A percentile compares a stretch with the other conserved stretches of the same genome.
Conservation (phyloP, 1,139 yeast species). For the Hyphopichia khmerensis region DNA sequence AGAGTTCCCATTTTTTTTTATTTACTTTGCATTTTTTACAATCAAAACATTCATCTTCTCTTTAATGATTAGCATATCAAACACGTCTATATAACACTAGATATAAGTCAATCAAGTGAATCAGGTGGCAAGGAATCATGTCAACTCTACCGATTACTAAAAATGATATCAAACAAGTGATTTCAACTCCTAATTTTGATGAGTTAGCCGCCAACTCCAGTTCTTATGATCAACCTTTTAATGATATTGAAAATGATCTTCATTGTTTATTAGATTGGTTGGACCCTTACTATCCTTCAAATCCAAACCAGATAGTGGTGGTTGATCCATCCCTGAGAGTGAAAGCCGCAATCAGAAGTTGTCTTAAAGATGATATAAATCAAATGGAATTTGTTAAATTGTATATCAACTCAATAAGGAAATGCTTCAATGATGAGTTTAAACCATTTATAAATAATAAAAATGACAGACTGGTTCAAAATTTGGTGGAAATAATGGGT, state of each 20-base stretch:
- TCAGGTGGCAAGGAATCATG: too few species aligned
- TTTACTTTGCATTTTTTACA: too few species aligned
- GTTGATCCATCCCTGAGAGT: slow-evolving; percentile 36
- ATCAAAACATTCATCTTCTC: too few species aligned
- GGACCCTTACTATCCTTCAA: slow-evolving; percentile 27
- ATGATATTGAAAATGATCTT: slow-evolving; percentile 44
- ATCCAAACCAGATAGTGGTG: slow-evolving; percentile 7
- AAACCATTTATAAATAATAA: slow-evolving; percentile 4
- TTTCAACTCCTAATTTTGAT: slow-evolving; percentile 20
- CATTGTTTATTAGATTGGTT: slow-evolving; percentile 40
- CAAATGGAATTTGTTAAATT: slow-evolving; percentile 36
- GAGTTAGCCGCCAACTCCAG: slow-evolving; percentile 18
- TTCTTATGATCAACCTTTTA: slow-evolving; percentile 6
- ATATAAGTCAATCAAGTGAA: too few species aligned
- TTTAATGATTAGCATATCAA: too few species aligned
- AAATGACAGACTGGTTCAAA: neutral
- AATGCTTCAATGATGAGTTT: slow-evolving; percentile 7
- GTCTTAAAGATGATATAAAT: slow-evolving; percentile 33
- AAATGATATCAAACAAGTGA: slow-evolving; percentile 11
- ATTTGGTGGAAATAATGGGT: slow-evolving; percentile 12
- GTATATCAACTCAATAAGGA: slow-evolving; percentile 32
- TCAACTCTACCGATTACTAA: slow-evolving; percentile 8
- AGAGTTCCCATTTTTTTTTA: too few species aligned
- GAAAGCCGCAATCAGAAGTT: slow-evolving; percentile 36
- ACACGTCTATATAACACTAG: too few species aligned